Percentiles rank a stretch among this genome's conserved stretches.
phyloP scores from a whole-genome alignment of 129 eudicot species.

The Pulicaria dysenterica region DNA sequence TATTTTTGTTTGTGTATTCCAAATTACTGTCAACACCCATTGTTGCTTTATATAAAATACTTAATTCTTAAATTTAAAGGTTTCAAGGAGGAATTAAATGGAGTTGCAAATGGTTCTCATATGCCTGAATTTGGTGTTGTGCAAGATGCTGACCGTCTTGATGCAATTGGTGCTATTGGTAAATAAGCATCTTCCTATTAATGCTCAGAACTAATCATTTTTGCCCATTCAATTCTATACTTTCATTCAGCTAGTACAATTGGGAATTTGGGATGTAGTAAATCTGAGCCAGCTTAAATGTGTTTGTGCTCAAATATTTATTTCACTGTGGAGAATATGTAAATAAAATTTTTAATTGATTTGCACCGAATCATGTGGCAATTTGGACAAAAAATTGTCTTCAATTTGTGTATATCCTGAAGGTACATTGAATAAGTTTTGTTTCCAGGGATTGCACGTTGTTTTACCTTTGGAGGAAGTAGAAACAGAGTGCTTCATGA shows the following conservation, averaged over 20 bases:
- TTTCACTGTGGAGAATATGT: background rate
- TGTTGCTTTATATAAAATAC: slow-evolving; percentile 14
- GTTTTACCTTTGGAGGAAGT: slow-evolving; percentile 98
- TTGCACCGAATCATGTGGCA: no score
- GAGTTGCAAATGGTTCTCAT: slow-evolving; percentile 38
- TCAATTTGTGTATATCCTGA: no score
- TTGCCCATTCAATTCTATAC: background rate
- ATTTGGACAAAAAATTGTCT: no score
- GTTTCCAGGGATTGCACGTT: slow-evolving; percentile 81
- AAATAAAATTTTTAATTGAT: no score
- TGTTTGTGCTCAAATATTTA: background rate
- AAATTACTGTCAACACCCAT: background rate
- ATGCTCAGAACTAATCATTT: background rate
- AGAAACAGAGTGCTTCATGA: slow-evolving; percentile 79
- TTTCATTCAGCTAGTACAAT: background rate
- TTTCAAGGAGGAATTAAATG: slow-evolving; percentile 83
- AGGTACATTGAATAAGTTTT: background rate
- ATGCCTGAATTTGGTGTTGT: slow-evolving; percentile 76
- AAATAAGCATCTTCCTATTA: slow-evolving; percentile 20
- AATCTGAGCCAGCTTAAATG: background rate
- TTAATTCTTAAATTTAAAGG: slow-evolving; percentile 48
- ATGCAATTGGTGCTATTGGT: slow-evolving; percentile 99
- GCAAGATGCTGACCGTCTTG: slow-evolving; percentile 99
- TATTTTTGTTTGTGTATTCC: background rate
- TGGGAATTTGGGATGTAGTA: background rate